These are phyloP conservation scores for Ogataea pignaliae DNA, from an alignment of 805 yeast genomes.

Conservation along the genomic window DNA sequence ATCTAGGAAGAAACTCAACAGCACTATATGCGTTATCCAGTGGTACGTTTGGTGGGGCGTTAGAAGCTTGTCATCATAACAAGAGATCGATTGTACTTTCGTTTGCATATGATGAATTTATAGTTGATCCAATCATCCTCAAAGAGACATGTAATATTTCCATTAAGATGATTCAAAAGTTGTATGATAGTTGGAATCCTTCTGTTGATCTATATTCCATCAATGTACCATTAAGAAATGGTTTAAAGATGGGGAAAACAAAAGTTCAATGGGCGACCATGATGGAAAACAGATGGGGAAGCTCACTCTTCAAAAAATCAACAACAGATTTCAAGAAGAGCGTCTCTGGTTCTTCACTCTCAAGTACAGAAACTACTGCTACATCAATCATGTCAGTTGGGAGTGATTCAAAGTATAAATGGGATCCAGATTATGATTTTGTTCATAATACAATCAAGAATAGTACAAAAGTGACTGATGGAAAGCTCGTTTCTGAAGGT, in stretches of 20 bases:
- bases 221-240: slow-evolving; percentile 63
- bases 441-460: slow-evolving; percentile 46
- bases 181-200: slow-evolving; percentile 49
- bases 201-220: slow-evolving; percentile 65
- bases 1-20: slow-evolving; percentile 82
- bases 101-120: slow-evolving; percentile 58
- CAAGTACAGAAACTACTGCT: background rate
- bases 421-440: slow-evolving; percentile 71
- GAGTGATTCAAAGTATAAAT: slow-evolving; percentile 41
- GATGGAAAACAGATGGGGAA: slow-evolving; percentile 67
- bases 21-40: slow-evolving; percentile 79
- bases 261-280: slow-evolving; percentile 66
- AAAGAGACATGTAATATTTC: slow-evolving; percentile 59
- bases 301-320: slow-evolving; percentile 6
- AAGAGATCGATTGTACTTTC: slow-evolving; percentile 69
- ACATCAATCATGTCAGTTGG: background rate
- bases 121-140: slow-evolving; percentile 43
- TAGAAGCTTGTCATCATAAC: slow-evolving; percentile 73
- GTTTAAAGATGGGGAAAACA: slow-evolving; percentile 43
- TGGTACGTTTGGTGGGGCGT: slow-evolving; percentile 90
- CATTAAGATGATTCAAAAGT: slow-evolving; percentile 51
- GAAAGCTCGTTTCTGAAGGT: slow-evolving; percentile 93
- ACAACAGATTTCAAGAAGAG: background rate
- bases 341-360: background rate
- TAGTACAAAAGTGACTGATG: slow-evolving; percentile 51